A percentile compares a stretch with the other conserved stretches of the same genome.
Evolutionary conservation across 805 yeast species (phyloP).

Genomic region (Monosporozyma yasuniensis): DNA sequence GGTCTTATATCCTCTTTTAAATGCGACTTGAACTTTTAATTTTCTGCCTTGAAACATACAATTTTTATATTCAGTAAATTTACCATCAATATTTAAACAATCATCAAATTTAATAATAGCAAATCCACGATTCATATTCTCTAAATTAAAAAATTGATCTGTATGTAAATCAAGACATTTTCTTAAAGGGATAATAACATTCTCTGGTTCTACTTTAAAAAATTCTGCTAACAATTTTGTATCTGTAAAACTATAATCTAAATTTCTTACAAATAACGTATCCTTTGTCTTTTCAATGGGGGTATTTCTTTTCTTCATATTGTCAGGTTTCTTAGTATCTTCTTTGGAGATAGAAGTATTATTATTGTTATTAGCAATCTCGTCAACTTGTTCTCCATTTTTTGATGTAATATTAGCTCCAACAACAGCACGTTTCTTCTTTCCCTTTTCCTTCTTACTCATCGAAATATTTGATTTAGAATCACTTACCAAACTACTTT

Average conservation of each 20-base stretch:
- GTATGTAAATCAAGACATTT: neutral
- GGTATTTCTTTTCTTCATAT: neutral
- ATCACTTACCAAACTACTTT: too few relatives aligned
- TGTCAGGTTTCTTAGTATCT: too few relatives aligned
- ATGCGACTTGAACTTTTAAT: neutral
- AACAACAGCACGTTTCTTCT: neutral
- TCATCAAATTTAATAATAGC: neutral
- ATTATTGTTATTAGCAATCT: neutral
- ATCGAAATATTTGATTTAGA: too few relatives aligned
- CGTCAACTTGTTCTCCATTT: too few relatives aligned
- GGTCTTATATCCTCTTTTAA: neutral
- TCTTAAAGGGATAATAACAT: neutral
- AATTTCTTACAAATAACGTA: neutral
- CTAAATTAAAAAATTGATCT: neutral
- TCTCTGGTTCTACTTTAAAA: neutral
- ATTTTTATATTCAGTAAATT: neutral
- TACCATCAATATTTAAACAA: neutral
- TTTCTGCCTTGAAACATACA: neutral
- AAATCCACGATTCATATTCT: neutral
- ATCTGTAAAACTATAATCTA: neutral
- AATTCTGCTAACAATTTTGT: neutral
- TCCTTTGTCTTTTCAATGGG: neutral
- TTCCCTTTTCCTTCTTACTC: neutral
- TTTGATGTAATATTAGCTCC: neutral
- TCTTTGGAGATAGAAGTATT: neutral